Evolutionary conservation across 1,284 basidiomycete genomes (phyloP).

Genomic region (Papiliotrema laurentii): DNA sequence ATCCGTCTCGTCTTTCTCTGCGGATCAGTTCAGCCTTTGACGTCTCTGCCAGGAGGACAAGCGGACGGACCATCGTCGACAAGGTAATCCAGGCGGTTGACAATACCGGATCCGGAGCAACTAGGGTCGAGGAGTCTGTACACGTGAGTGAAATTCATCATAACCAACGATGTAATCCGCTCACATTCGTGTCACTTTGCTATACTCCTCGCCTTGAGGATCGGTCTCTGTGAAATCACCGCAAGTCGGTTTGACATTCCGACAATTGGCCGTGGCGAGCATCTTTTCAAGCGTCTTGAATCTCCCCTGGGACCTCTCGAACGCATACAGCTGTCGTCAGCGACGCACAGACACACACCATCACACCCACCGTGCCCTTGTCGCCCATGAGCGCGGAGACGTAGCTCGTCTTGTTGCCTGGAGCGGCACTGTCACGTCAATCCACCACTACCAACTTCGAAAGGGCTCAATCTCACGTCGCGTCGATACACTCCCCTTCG

Average conservation of each 20-base stretch:
- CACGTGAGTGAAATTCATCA: neutral
- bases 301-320: conserved; percentile 73
- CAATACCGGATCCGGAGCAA: conserved; percentile 87
- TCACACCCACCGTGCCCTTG: conserved; percentile 62
- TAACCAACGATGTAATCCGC: conserved; percentile 28
- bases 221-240: conserved; percentile 73
- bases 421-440: conserved; percentile 67
- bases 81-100: conserved; percentile 82
- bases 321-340: conserved; percentile 65
- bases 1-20: conserved; percentile 49
- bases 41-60: neutral
- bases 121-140: conserved; percentile 83
- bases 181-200: conserved; percentile 75
- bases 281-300: conserved; percentile 77
- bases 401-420: conserved; percentile 97
- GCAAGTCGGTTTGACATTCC: conserved; percentile 66
- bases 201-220: conserved; percentile 60
- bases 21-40: neutral
- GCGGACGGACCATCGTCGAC: conserved; percentile 54
- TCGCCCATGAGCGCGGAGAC: conserved; percentile 79
- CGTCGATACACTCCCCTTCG: conserved; percentile 70
- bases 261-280: conserved; percentile 72
- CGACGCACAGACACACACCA: conserved; percentile 6
- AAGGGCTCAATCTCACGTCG: conserved; percentile 56
- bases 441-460: neutral